phyloP scores from a whole-genome alignment of 176 grass and related monocot genomes.

The Oryza australiensis region DNA sequence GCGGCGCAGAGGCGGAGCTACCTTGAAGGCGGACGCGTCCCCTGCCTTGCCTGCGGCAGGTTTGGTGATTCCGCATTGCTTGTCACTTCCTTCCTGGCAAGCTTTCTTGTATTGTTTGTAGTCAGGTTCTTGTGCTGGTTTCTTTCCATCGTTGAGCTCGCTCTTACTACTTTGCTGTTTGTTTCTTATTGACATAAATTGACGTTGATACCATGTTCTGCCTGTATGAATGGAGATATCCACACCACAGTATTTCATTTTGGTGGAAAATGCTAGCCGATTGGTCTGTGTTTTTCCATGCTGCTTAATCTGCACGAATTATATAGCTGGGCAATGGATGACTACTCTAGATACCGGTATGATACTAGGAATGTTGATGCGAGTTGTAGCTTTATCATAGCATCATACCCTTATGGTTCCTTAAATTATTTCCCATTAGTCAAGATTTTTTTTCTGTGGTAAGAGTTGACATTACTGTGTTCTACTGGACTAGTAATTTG shows the following conservation, averaged over 20 bases:
- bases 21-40: conserved; percentile 65
- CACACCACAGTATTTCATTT: not conserved
- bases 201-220: conserved; percentile 17
- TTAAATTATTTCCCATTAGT: conserved; percentile 9
- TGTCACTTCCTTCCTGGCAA: conserved; percentile 37
- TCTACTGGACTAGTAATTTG: conserved; percentile 2
- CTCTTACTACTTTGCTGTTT: conserved; percentile 7
- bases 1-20: conserved; percentile 55
- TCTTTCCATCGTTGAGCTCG: conserved; percentile 34
- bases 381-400: conserved; percentile 11
- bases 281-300: conserved; percentile 4
- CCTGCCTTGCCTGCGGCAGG: conserved; percentile 86
- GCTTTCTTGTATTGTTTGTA: conserved; percentile 46
- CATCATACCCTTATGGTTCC: not conserved
- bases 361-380: conserved; percentile 27
- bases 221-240: conserved; percentile 20
- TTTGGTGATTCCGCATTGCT: conserved; percentile 56
- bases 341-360: not conserved
- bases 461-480: conserved; percentile 6
- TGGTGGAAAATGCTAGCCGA: not conserved
- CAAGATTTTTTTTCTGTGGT: conserved; percentile 1
- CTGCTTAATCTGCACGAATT: not conserved
- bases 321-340: not conserved
- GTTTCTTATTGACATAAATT: not conserved
- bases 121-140: conserved; percentile 42